phyloP scores from a whole-genome alignment of 371 early-diverging fungal genomes.

The Rhizopus sp. region DNA sequence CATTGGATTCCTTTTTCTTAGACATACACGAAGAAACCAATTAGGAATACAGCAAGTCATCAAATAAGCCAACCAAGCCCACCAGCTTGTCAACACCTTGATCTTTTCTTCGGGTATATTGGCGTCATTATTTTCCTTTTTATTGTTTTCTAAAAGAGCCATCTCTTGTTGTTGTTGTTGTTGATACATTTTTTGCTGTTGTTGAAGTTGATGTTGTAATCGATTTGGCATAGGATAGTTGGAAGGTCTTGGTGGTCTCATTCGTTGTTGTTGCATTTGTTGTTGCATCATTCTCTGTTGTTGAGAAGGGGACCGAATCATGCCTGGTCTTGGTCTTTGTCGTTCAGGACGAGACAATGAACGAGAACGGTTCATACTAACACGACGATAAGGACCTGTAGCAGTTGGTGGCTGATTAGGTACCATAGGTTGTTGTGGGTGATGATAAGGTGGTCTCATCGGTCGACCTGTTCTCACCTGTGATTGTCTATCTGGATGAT shows the following conservation, averaged over 20 bases:
- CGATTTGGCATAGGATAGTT: constrained; percentile 46
- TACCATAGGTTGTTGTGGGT: constrained; percentile 12
- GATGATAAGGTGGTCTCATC: constrained; percentile 9
- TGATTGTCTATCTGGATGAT: constrained; percentile 4
- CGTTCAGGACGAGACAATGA: constrained; percentile 50
- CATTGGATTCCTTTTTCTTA: constrained; percentile 44
- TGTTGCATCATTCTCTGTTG: constrained; percentile 27
- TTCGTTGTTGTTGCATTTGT: constrained; percentile 3
- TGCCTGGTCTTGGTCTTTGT: constrained; percentile 46
- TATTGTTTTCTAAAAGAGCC: constrained; percentile 11
- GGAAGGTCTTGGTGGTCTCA: constrained; percentile 17
- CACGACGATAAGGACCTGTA: constrained; percentile 24
- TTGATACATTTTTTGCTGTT: constrained; percentile 45
- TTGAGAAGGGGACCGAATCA: constrained; percentile 48
- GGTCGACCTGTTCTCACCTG: constrained; percentile 5
- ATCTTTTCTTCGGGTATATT: constrained; percentile 37
- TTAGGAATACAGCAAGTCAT: constrained; percentile 61
- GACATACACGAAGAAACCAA: constrained; percentile 50
- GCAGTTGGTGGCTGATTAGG: constrained; percentile 10
- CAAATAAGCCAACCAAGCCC: constrained; percentile 55
- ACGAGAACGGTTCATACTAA: constrained; percentile 36
- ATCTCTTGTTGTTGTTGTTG: constrained; percentile 35
- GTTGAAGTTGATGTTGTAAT: constrained; percentile 48
- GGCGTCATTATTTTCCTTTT: background rate
- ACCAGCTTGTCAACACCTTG: constrained; percentile 53